phyloP scores from a whole-genome alignment of 2,329 filamentous ascomycete genomes.

The Colletotrichum incanum region DNA sequence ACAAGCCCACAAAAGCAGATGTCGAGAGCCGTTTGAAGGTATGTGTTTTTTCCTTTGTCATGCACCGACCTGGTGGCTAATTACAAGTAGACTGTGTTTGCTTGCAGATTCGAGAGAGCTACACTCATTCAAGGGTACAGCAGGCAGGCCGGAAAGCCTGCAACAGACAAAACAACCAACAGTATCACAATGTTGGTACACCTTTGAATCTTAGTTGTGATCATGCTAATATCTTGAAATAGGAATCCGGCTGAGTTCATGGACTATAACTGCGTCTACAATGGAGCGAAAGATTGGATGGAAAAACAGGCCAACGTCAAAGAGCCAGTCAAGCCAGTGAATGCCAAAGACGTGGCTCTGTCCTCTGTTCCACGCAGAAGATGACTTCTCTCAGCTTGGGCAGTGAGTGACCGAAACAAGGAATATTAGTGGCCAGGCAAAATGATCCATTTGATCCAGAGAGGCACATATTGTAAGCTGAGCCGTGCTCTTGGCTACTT shows the following conservation, averaged over 20 bases:
- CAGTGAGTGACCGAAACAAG: neutral
- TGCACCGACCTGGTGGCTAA: neutral
- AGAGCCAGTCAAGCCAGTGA: neutral
- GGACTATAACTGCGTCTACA: conserved; percentile 58
- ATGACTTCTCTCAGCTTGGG: conserved; percentile 17
- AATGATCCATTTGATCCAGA: neutral
- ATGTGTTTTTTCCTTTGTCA: neutral
- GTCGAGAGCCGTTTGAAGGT: conserved; percentile 46
- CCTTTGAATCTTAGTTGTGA: conserved; percentile 34
- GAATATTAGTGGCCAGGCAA: neutral
- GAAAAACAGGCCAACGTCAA: conserved; percentile 9
- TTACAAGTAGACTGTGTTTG: conserved; percentile 44
- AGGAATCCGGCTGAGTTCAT: conserved; percentile 59
- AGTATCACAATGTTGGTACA: conserved; percentile 22
- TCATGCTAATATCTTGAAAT: conserved; percentile 45
- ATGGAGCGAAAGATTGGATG: conserved; percentile 54
- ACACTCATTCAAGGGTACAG: conserved; percentile 59
- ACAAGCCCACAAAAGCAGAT: conserved; percentile 40
- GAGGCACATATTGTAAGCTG: neutral
- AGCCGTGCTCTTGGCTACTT: too few species aligned
- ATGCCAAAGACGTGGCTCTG: neutral
- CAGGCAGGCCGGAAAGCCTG: conserved; percentile 58
- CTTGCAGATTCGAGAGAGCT: conserved; percentile 55
- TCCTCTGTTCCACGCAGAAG: neutral
- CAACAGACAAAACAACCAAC: conserved; percentile 48